A percentile compares a stretch with the other conserved stretches of the same genome.
Conservation (phyloP, 306 rosid genomes). For the Begonia peltatifolia region DNA sequence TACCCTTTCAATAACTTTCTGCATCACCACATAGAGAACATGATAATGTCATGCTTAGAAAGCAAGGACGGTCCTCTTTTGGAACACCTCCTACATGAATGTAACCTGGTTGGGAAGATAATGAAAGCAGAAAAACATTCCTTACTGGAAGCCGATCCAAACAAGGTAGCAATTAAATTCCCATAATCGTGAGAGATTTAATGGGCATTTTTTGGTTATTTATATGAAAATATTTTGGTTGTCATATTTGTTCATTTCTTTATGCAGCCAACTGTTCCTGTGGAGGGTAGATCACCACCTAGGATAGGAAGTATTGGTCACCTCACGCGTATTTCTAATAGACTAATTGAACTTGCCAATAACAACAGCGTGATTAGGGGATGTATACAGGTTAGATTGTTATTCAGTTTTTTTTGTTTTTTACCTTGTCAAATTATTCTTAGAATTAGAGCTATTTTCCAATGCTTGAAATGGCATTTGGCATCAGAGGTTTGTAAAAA, state of each 20-base stretch:
- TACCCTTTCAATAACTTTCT: slow-evolving; percentile 92
- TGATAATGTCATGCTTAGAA: slow-evolving; percentile 72
- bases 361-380: slow-evolving; percentile 50
- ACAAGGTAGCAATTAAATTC: slow-evolving; percentile 35
- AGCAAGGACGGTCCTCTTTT: slow-evolving; percentile 66
- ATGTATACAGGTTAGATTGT: slow-evolving; percentile 47
- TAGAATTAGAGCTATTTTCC: background rate
- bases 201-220: slow-evolving; percentile 5
- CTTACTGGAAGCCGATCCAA: slow-evolving; percentile 38
- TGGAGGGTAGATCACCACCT: slow-evolving; percentile 57
- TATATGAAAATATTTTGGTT: slow-evolving; percentile 5
- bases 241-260: slow-evolving; percentile 13
- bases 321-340: slow-evolving; percentile 84
- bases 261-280: slow-evolving; percentile 72
- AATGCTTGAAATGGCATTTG: background rate
- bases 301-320: slow-evolving; percentile 91
- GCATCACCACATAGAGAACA: slow-evolving; percentile 85
- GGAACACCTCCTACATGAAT: slow-evolving; percentile 61
- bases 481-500: too few species aligned
- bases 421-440: background rate
- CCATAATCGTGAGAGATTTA: background rate
- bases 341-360: slow-evolving; percentile 64
- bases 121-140: slow-evolving; percentile 57
- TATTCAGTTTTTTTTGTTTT: background rate
- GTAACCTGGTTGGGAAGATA: slow-evolving; percentile 70